phyloP scores from a whole-genome alignment of 1,139 yeast species.

The Meyerozyma elateridarum region DNA sequence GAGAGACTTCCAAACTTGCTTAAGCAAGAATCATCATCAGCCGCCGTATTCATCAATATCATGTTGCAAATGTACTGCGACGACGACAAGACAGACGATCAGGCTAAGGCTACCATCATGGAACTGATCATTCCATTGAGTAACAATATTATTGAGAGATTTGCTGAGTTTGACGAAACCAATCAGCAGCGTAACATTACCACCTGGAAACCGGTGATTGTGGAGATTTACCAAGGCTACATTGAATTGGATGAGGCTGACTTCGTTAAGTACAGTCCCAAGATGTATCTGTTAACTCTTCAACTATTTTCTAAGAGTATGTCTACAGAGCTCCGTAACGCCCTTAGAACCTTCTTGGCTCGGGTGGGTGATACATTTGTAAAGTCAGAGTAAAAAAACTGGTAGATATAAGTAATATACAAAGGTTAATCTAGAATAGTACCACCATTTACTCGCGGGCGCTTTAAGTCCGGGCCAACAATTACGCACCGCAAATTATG shows the following conservation, averaged over 20 bases:
- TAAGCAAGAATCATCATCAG: conserved; percentile 87
- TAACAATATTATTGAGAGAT: conserved; percentile 63
- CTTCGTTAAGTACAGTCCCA: conserved; percentile 58
- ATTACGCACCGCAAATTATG: conserved; percentile 5
- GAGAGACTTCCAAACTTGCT: conserved; percentile 87
- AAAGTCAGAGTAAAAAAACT: conserved; percentile 8
- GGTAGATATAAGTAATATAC: too few species aligned
- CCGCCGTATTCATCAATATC: conserved; percentile 80
- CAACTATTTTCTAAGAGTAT: conserved; percentile 64
- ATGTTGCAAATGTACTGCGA: conserved; percentile 80
- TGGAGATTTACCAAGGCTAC: conserved; percentile 79
- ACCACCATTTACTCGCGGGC: not conserved
- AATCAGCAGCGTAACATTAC: conserved; percentile 75
- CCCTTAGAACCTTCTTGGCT: conserved; percentile 59
- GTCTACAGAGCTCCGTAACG: conserved; percentile 63
- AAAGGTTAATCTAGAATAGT: too few species aligned
- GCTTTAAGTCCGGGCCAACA: conserved; percentile 1
- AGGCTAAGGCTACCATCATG: conserved; percentile 40
- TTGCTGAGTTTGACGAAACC: conserved; percentile 65
- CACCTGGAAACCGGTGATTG: conserved; percentile 90
- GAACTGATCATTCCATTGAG: conserved; percentile 66
- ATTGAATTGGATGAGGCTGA: conserved; percentile 73
- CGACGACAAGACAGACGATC: conserved; percentile 41
- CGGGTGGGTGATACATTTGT: conserved; percentile 67
- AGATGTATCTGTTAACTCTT: conserved; percentile 64